Conservation (phyloP, 352 stramenopile genomes). For the Globisporangium emineosum region DNA sequence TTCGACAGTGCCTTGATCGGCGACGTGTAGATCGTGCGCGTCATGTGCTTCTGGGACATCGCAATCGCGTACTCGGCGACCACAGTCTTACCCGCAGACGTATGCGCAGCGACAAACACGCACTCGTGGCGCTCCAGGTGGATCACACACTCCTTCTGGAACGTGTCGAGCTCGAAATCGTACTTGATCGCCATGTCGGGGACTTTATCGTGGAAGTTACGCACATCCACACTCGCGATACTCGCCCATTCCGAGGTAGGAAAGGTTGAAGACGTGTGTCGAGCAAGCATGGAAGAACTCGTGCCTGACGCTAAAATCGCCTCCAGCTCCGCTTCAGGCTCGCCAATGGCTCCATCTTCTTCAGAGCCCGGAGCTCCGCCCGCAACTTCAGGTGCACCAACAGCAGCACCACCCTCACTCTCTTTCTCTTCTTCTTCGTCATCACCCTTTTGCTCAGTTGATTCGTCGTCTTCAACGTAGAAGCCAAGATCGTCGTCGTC, state of each 20-base stretch:
- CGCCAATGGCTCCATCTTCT: slow-evolving; percentile 4
- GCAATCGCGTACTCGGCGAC: slow-evolving; percentile 98
- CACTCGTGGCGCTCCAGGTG: slow-evolving; percentile 92
- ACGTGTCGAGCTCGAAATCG: slow-evolving; percentile 91
- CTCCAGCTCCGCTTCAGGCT: slow-evolving; percentile 57
- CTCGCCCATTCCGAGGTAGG: slow-evolving; percentile 67
- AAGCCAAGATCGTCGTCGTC: slow-evolving; percentile 70
- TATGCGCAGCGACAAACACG: slow-evolving; percentile 97
- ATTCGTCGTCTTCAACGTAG: slow-evolving; percentile 35
- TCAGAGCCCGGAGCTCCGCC: neutral
- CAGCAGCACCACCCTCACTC: neutral
- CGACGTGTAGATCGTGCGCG: slow-evolving; percentile 96
- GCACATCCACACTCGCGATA: slow-evolving; percentile 63
- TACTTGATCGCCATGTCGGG: slow-evolving; percentile 83
- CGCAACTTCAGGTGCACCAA: neutral
- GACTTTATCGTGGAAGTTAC: slow-evolving; percentile 82
- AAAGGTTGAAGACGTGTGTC: slow-evolving; percentile 19
- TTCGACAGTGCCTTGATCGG: slow-evolving; percentile 98
- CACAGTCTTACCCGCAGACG: slow-evolving; percentile 97
- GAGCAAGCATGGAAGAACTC: neutral
- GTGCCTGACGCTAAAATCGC: slow-evolving; percentile 31
- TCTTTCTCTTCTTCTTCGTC: slow-evolving; percentile 7
- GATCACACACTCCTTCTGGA: slow-evolving; percentile 96
- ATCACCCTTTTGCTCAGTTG: slow-evolving; percentile 12
- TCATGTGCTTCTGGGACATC: slow-evolving; percentile 89